Evolutionary conservation across 1,284 basidiomycete genomes (phyloP), one percentile per base, ranked within the genome.

Genomic region (Malassezia globosa): DNA sequence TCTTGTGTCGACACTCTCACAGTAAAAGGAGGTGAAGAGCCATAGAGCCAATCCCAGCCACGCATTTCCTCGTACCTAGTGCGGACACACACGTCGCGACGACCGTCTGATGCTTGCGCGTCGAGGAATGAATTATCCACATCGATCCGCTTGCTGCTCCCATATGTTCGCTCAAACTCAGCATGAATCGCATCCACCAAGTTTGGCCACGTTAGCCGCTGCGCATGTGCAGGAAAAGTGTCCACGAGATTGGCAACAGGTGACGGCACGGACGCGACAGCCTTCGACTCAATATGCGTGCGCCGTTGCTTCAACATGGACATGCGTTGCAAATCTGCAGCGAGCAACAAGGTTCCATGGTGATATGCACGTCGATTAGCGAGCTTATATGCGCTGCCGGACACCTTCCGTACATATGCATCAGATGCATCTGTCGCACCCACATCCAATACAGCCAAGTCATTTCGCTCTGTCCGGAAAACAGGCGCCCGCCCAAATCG

Each of bases 301-400:
- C 87, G 85, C 11, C 85, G 83, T 24, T 51, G 46, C 27, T 63
- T 47, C n/a, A 60, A 54, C 16, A 59, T 55, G 5, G 61, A 63
- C 18, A 70, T 47, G 26, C 51, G 52, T 7, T 44, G 47, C 3
- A 70, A 43, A 19, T 63, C 50, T 1, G 65, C 57, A 6, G 55
- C 50, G 5, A 97, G 84, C 23, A 99, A 79, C 92, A 99, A 95
- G n/a, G 92, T 97, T 0, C 94, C 94, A 67, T 99, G 94, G 66
- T 97, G 92, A 73, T 96, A 97, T 1, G 90, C 88, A 14, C 94
- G 77, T 53, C 82, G 81, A 59, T 82, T 85, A 33, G 85, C 84
- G 51, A 99, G 85, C 75, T 95, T 96, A 76, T 95, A 99, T 6
- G 94, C 94, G 13, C 88, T 95, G 27, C 94, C 94, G 39, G 92